Conservation (phyloP, 164 flowering plant species). For the Vitis labrusca region DNA sequence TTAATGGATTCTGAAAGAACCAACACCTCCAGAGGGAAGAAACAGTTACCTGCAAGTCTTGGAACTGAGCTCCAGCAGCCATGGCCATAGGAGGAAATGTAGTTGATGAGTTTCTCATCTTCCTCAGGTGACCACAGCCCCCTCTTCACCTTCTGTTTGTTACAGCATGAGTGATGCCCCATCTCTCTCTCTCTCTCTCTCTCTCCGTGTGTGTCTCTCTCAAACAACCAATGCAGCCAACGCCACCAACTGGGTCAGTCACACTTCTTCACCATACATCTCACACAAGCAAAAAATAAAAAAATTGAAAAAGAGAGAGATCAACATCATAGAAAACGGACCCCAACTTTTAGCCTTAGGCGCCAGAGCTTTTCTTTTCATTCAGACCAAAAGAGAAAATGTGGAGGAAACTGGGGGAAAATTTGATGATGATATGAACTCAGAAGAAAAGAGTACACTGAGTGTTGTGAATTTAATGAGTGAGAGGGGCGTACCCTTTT, state of each 20-base stretch:
- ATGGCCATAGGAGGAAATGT: slow-evolving; percentile 77
- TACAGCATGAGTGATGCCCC: slow-evolving; percentile 91
- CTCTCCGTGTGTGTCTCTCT: background rate
- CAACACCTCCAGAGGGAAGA: too few relatives aligned
- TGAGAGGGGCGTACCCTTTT: slow-evolving; percentile 12
- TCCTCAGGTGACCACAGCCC: slow-evolving; percentile 95
- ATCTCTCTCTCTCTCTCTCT: slow-evolving; percentile 31
- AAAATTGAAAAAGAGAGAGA: background rate
- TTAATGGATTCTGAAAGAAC: background rate
- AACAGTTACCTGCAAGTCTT: slow-evolving; percentile 58
- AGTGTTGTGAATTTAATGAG: slow-evolving; percentile 17
- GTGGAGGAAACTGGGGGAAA: background rate
- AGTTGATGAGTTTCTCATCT: slow-evolving; percentile 85
- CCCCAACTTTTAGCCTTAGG: slow-evolving; percentile 2
- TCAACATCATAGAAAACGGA: too few relatives aligned
- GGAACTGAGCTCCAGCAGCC: slow-evolving; percentile 94
- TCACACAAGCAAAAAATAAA: slow-evolving; percentile 2
- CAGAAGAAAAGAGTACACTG: slow-evolving; percentile 5
- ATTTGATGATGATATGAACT: background rate
- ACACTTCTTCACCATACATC: background rate
- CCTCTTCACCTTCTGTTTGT: slow-evolving; percentile 82
- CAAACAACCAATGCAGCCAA: slow-evolving; percentile 5
- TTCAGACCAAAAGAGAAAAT: background rate
- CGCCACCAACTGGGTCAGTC: background rate
- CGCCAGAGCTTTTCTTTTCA: background rate